phyloP scores from a whole-genome alignment of 495 filamentous ascomycete species.

The Cercophora samala region DNA sequence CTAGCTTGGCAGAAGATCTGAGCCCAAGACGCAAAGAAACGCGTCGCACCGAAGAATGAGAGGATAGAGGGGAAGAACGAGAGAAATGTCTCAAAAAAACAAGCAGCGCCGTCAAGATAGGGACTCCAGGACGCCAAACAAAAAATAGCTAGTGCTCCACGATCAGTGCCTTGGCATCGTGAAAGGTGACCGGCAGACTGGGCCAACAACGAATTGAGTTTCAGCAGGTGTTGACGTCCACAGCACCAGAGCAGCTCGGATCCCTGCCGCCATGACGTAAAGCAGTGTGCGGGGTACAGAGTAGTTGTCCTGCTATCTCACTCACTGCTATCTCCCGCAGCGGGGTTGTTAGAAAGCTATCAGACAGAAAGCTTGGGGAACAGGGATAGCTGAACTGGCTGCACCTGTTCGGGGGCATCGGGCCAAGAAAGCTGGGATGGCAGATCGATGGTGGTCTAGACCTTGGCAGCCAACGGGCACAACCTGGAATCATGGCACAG shows the following conservation, averaged over 20 bases:
- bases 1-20: neutral
- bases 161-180: neutral
- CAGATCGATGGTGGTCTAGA: constrained; percentile 6
- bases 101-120: neutral
- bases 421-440: neutral
- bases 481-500: neutral
- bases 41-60: neutral
- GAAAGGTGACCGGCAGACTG: neutral
- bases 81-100: neutral
- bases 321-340: neutral
- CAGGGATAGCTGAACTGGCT: constrained; percentile 1
- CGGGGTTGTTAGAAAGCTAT: neutral
- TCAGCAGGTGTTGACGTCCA: constrained; percentile 10
- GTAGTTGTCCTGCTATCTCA: neutral
- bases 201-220: constrained; percentile 22
- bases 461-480: neutral
- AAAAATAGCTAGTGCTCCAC: constrained; percentile 1
- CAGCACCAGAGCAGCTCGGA: neutral
- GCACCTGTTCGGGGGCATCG: neutral
- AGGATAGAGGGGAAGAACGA: neutral
- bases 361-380: neutral
- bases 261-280: neutral
- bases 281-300: neutral
- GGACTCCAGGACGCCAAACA: neutral
- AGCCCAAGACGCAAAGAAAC: neutral